phyloP scores from a whole-genome alignment of 768 basidiomycete species.

The Sarcodon sp. region DNA sequence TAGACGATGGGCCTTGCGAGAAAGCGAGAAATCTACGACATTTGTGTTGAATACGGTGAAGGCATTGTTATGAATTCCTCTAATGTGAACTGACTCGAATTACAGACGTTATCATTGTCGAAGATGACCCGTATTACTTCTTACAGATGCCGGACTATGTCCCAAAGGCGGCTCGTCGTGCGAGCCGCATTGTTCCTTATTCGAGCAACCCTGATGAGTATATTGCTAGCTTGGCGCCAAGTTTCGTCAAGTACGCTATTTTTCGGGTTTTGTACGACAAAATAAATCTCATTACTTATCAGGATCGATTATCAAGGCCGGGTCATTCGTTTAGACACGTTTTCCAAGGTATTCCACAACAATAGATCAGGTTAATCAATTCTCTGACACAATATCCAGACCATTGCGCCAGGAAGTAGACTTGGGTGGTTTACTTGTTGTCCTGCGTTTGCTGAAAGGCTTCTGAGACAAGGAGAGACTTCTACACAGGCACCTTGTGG shows the following conservation, averaged over 20 bases:
- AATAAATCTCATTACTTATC: neutral
- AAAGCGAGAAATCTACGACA: conserved; percentile 72
- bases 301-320: conserved; percentile 70
- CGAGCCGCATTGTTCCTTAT: conserved; percentile 3
- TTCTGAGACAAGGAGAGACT: conserved; percentile 59
- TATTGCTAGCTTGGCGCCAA: conserved; percentile 44
- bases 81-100: neutral
- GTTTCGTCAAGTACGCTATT: conserved; percentile 35
- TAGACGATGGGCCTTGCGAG: conserved; percentile 45
- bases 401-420: conserved; percentile 65
- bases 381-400: conserved; percentile 26
- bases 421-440: conserved; percentile 75
- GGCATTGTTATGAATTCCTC: conserved; percentile 4
- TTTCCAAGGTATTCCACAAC: conserved; percentile 43
- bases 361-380: neutral
- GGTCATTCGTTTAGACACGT: conserved; percentile 74
- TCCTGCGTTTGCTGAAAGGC: conserved; percentile 60
- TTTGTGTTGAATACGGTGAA: conserved; percentile 69
- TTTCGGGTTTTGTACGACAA: too few relatives aligned
- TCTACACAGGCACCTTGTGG: conserved; percentile 62
- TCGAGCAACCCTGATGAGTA: conserved; percentile 30
- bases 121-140: conserved; percentile 80
- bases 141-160: conserved; percentile 49
- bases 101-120: conserved; percentile 62
- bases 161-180: conserved; percentile 23